Base-by-base conservation (phyloP, 2,329 filamentous ascomycete species). In the Cordyceps cateniannulata region DNA sequence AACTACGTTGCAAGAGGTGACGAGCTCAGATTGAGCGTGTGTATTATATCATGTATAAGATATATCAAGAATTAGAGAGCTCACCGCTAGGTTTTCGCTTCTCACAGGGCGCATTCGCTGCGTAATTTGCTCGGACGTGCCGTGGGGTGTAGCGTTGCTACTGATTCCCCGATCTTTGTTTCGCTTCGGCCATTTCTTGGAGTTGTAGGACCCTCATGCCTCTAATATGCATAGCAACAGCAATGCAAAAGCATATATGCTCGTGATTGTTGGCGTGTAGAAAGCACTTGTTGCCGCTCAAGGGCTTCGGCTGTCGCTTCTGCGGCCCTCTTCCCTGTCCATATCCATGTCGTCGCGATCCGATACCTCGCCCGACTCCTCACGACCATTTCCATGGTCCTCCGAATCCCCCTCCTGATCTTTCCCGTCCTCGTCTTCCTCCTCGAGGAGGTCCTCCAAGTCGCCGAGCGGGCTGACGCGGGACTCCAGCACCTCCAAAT, bases 401-500 rank as follows among this genome's bases (percentile, higher is more conserved):
- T 70, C 69, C 25, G 71, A 71, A 0, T 83, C 81, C 3, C 82
- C 82, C 54, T 85, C 83, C 56, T 85, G 83, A 9, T 51, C 55
- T 18, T 32, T n/a, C 7, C 69, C 65, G 10, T 52, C 57, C 6
- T 79, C 81, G 0, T 84, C 82, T 2, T 82, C 83, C 45, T 85
- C 84, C 58, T 85, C 84, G 52, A 91, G 73, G 65, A 91, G 70
- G 64, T 86, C 86, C 66, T 93, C 90, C 60, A 93, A 79, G 66
- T 92, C 91, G 1, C 89, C 91, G 62, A 98, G 73, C 40, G 91
- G 86, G 73, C 93, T 97, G 40, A 91, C 83, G 65, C 93, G 83
- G 54, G 92, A 89, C 70, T 97, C 93, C 69, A 99, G 70, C 68
- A 93, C 75, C 66, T 96, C 95, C 72, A 96, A 71, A 72, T 99